A percentile compares a stretch with the other conserved stretches of the same genome.
These are phyloP conservation scores for Rhodofomes roseus DNA, from an alignment of 1,284 basidiomycete species.

Conservation along the genomic window DNA sequence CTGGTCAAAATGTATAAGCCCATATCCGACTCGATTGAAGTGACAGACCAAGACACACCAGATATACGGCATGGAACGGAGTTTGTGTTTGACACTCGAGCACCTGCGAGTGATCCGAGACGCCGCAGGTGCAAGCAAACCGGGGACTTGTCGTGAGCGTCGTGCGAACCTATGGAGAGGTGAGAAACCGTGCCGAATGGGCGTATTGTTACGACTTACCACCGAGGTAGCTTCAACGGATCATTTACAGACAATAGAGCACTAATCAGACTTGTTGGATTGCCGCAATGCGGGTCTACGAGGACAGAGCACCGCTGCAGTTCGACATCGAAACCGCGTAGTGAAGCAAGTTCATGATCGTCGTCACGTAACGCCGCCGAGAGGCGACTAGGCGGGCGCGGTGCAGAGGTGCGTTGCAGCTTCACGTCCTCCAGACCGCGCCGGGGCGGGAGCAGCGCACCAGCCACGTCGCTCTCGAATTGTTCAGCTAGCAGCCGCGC, in stretches of 20 bases:
- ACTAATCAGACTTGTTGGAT: background rate
- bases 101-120: background rate
- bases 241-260: background rate
- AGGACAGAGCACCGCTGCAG: background rate
- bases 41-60: background rate
- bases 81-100: background rate
- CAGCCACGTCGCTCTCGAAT: background rate
- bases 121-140: background rate
- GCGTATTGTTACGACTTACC: background rate
- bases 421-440: background rate
- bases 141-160: background rate
- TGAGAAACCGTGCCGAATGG: background rate
- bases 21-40: background rate
- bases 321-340: background rate
- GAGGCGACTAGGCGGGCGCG: background rate
- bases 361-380: background rate
- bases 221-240: background rate
- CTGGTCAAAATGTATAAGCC: background rate
- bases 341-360: conserved; percentile 1
- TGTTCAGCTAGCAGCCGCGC: background rate
- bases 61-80: background rate
- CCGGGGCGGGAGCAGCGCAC: background rate
- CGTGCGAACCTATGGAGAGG: background rate
- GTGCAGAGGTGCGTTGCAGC: background rate
- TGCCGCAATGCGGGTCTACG: background rate